phyloP scores from a whole-genome alignment of 2,329 filamentous ascomycete species.

The Fusarium nanum region DNA sequence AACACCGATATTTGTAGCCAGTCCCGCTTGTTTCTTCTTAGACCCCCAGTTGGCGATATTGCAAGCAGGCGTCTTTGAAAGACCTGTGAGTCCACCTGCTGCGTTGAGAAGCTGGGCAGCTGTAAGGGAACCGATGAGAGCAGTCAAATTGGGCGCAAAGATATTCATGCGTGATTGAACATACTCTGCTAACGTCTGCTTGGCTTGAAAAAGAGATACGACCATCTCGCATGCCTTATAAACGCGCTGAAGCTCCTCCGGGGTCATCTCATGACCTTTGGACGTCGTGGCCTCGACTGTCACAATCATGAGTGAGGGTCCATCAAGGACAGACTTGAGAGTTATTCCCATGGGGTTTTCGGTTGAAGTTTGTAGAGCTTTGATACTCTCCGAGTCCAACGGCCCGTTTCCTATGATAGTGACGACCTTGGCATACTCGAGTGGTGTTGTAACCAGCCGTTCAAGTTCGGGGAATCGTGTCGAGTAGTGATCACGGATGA shows the following conservation, averaged over 20 bases:
- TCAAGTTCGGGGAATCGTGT: constrained; percentile 94
- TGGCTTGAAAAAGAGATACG: constrained; percentile 86
- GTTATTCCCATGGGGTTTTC: constrained; percentile 82
- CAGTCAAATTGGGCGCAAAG: constrained; percentile 93
- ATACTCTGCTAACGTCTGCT: constrained; percentile 88
- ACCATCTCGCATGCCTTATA: constrained; percentile 87
- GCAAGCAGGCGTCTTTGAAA: constrained; percentile 93
- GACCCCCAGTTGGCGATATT: constrained; percentile 92
- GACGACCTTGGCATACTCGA: constrained; percentile 96
- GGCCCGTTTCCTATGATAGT: constrained; percentile 93
- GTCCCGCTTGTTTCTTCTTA: constrained; percentile 84
- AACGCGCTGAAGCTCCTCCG: constrained; percentile 80
- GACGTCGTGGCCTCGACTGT: constrained; percentile 94
- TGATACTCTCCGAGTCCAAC: constrained; percentile 83
- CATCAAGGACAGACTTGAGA: constrained; percentile 84
- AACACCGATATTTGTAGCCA: constrained; percentile 92
- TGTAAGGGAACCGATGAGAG: constrained; percentile 89
- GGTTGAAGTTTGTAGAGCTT: constrained; percentile 77
- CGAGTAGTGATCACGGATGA: constrained; percentile 95
- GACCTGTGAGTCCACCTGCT: constrained; percentile 85
- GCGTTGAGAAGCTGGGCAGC: constrained; percentile 97
- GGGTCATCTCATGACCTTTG: constrained; percentile 79
- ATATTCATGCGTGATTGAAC: constrained; percentile 97
- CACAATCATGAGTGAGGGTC: constrained; percentile 93
- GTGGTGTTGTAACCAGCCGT: constrained; percentile 85